These are phyloP conservation scores for Malus domestica DNA, from an alignment of 306 rosid species.

Conservation along the genomic window DNA sequence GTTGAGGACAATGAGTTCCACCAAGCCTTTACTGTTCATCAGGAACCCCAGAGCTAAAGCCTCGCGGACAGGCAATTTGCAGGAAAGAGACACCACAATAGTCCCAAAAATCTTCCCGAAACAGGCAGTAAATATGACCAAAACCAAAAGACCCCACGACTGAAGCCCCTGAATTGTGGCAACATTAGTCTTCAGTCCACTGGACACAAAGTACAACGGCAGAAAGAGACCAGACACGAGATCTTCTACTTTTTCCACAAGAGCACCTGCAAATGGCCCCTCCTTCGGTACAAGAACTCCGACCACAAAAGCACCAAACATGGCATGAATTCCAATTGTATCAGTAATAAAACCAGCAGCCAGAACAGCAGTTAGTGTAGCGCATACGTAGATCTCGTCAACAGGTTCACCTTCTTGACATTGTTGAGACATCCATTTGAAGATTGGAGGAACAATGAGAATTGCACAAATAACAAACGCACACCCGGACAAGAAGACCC, in stretches of 20 bases:
- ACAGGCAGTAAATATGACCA: conserved; percentile 67
- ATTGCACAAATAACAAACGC: conserved; percentile 42
- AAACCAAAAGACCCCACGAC: conserved; percentile 78
- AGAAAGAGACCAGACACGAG: conserved; percentile 81
- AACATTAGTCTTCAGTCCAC: conserved; percentile 82
- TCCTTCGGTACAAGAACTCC: conserved; percentile 80
- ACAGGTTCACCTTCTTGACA: conserved; percentile 78
- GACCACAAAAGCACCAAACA: conserved; percentile 78
- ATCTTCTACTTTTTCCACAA: conserved; percentile 93
- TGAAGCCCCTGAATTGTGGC: conserved; percentile 65
- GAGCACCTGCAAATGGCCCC: conserved; percentile 61
- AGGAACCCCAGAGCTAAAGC: conserved; percentile 68
- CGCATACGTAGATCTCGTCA: conserved; percentile 55
- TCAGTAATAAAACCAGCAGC: conserved; percentile 84
- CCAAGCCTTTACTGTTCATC: conserved; percentile 88
- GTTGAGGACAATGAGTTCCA: conserved; percentile 85
- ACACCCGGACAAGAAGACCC: conserved; percentile 63
- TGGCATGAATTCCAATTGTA: conserved; percentile 78
- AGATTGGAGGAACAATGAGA: conserved; percentile 56
- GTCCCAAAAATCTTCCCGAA: conserved; percentile 80
- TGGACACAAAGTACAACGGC: conserved; percentile 76
- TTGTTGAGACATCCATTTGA: conserved; percentile 49
- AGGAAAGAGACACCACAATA: conserved; percentile 37
- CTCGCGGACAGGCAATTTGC: conserved; percentile 49
- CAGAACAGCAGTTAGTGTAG: conserved; percentile 48